Conservation (phyloP, 371 early-diverging fungal species). For the Mucor velutinosus region DNA sequence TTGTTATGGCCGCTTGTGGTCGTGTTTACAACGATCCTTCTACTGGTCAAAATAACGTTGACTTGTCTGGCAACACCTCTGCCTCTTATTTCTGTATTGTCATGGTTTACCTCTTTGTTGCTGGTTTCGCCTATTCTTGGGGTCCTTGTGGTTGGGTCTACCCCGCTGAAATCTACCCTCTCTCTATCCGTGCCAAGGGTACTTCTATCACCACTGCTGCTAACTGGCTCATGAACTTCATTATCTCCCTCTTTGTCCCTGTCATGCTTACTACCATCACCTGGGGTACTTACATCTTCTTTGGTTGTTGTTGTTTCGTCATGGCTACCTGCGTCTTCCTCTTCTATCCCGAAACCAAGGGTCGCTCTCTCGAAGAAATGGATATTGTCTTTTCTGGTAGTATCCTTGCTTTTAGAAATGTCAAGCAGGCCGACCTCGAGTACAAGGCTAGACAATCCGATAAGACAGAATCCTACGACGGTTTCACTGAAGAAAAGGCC, state of each 20-base stretch:
- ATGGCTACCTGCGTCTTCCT: slow-evolving; percentile 43
- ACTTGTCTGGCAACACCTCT: slow-evolving; percentile 35
- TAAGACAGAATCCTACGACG: not conserved
- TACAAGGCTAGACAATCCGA: not conserved
- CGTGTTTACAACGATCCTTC: slow-evolving; percentile 7
- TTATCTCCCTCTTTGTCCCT: slow-evolving; percentile 49
- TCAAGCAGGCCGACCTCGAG: slow-evolving; percentile 10
- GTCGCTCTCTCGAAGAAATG: slow-evolving; percentile 62
- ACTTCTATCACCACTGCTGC: slow-evolving; percentile 61
- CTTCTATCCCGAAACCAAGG: slow-evolving; percentile 64
- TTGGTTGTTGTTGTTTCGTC: slow-evolving; percentile 52
- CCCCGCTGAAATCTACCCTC: slow-evolving; percentile 70
- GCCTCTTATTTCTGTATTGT: slow-evolving; percentile 55
- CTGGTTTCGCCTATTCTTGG: slow-evolving; percentile 56
- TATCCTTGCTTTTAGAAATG: slow-evolving; percentile 23
- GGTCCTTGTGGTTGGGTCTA: slow-evolving; percentile 59
- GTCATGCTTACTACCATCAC: slow-evolving; percentile 47
- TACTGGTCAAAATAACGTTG: slow-evolving; percentile 20
- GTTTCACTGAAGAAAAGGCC: not conserved
- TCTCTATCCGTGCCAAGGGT: slow-evolving; percentile 53
- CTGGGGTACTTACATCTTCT: slow-evolving; percentile 63
- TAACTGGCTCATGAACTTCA: slow-evolving; percentile 67
- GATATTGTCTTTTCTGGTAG: slow-evolving; percentile 53
- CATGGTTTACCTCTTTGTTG: slow-evolving; percentile 54
- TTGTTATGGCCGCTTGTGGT: slow-evolving; percentile 44